phyloP scores from a whole-genome alignment of 352 stramenopile species.

The Thraustochytrium sp. region DNA sequence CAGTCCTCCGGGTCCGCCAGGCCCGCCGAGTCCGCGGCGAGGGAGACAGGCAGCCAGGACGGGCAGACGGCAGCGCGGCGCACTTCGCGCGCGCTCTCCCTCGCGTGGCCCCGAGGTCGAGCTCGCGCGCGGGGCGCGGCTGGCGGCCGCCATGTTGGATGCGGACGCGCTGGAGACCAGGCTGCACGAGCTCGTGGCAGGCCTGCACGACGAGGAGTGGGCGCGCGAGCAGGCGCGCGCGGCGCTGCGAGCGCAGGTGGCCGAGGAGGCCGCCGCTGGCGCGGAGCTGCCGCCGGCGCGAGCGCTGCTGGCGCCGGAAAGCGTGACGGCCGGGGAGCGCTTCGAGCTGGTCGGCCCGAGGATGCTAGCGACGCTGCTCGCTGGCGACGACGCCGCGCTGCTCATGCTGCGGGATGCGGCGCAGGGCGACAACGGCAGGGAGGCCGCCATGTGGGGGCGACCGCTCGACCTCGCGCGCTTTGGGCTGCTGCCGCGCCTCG shows the following conservation, averaged over 20 bases:
- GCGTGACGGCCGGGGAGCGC: background rate
- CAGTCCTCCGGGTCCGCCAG: no score
- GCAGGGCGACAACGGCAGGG: background rate
- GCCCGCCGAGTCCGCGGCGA: no score
- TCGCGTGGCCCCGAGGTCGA: no score
- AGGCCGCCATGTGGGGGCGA: background rate
- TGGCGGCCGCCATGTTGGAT: background rate
- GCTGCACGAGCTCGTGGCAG: background rate
- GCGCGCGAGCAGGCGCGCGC: background rate
- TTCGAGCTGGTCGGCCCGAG: background rate
- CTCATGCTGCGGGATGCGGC: background rate
- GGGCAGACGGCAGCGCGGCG: background rate
- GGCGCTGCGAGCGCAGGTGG: background rate
- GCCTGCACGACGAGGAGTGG: background rate
- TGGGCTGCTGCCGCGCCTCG: background rate
- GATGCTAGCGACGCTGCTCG: background rate
- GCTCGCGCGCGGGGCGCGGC: no score
- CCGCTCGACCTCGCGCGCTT: background rate
- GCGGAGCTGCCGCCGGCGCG: no score
- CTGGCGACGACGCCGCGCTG: background rate
- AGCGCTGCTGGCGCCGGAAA: background rate
- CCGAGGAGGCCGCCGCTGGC: background rate
- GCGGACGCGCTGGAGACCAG: background rate
- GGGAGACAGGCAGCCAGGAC: no score
- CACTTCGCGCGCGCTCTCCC: no score